Evolutionary conservation across 129 eudicot species (phyloP).

Genomic region (Flaveria bidentis): DNA sequence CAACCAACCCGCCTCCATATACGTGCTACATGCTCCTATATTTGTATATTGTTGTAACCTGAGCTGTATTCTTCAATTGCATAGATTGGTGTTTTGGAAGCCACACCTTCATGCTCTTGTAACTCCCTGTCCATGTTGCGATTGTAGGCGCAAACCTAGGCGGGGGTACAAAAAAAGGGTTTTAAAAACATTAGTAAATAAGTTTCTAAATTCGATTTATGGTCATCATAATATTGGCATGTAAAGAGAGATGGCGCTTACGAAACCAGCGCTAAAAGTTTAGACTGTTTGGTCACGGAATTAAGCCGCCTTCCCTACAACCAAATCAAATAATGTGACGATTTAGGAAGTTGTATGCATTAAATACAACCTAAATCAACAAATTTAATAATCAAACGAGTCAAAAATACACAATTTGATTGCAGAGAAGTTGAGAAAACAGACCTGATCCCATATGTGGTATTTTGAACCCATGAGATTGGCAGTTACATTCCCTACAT

Average conservation of each 20-base stretch:
- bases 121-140: conserved; percentile 82
- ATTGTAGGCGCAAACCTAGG: conserved; percentile 69
- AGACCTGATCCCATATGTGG: conserved; percentile 84
- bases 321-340: conserved; percentile 11
- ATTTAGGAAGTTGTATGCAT: neutral
- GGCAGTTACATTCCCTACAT: conserved; percentile 68
- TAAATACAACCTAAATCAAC: neutral
- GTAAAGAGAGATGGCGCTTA: conserved; percentile 34
- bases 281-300: conserved; percentile 51
- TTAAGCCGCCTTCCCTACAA: conserved; percentile 63
- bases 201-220: conserved; percentile 1
- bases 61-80: conserved; percentile 72
- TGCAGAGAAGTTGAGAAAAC: too few relatives aligned
- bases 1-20: neutral
- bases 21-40: neutral
- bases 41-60: conserved; percentile 41
- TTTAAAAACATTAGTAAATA: neutral
- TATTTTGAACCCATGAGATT: conserved; percentile 90
- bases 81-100: conserved; percentile 80
- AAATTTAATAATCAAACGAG: neutral
- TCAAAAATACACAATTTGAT: neutral
- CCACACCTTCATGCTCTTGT: conserved; percentile 84
- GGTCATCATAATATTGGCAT: neutral
- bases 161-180: neutral
- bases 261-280: conserved; percentile 66